phyloP scores from a whole-genome alignment of 306 rosid species.

The Lupinus albus region DNA sequence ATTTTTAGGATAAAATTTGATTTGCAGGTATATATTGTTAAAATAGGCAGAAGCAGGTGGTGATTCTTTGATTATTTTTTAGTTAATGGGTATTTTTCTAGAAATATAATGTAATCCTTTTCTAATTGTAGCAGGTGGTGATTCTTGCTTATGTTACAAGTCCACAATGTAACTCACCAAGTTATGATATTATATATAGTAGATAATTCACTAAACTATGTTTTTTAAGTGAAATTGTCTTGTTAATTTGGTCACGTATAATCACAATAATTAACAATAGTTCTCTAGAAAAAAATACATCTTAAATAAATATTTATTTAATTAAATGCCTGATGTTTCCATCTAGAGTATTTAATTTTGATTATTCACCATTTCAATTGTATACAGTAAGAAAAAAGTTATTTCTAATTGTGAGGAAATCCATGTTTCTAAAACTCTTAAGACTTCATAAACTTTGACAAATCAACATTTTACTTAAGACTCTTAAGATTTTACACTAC shows the following conservation, averaged over 20 bases:
- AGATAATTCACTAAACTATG: too few species aligned
- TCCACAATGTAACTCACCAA: background rate
- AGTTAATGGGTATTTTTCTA: background rate
- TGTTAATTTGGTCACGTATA: too few species aligned
- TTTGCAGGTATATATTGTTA: background rate
- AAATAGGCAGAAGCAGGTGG: background rate
- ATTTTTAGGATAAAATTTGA: background rate
- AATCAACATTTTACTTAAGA: too few species aligned
- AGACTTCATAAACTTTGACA: too few species aligned
- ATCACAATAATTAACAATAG: background rate
- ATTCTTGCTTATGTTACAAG: background rate
- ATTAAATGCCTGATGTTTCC: too few species aligned
- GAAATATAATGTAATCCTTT: conserved; percentile 22
- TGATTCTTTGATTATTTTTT: background rate
- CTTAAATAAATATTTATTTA: too few species aligned
- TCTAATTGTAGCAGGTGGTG: conserved; percentile 9
- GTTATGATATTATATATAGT: background rate
- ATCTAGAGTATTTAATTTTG: background rate
- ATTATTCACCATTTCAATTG: background rate
- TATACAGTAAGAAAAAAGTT: too few species aligned
- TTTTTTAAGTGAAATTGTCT: background rate
- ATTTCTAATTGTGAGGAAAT: too few species aligned
- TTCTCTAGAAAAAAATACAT: too few species aligned
- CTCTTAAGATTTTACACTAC: too few species aligned
- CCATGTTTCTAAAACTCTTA: too few species aligned